Evolutionary conservation across 306 rosid species (phyloP).

Genomic region (Sicyos baderoa): DNA sequence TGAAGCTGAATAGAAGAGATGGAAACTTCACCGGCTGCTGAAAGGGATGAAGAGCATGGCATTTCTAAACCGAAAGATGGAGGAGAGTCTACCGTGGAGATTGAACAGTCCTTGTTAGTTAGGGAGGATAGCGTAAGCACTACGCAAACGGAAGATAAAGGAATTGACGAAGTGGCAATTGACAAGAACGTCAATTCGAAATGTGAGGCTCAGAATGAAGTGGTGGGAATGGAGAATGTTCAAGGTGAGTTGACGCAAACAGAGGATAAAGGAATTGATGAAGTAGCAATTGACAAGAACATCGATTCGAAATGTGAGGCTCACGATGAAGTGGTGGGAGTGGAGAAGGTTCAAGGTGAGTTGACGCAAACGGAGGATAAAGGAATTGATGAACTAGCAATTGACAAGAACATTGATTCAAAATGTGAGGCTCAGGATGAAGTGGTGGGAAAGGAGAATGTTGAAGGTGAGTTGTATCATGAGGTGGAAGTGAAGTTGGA

Average conservation of each 20-base stretch:
- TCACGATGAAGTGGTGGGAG: conserved; percentile 24
- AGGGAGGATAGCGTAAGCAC: not conserved
- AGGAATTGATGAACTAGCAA: conserved; percentile 22
- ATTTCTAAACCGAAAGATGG: conserved; percentile 24
- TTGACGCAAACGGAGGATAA: conserved; percentile 7
- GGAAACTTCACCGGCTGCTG: conserved; percentile 26
- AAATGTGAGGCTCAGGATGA: conserved; percentile 24
- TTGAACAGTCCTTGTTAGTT: conserved; percentile 5
- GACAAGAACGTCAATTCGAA: conserved; percentile 14
- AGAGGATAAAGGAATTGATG: conserved; percentile 20
- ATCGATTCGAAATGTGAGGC: conserved; percentile 19
- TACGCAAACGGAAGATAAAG: not conserved
- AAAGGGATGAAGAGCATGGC: conserved; percentile 30
- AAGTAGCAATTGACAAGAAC: conserved; percentile 7
- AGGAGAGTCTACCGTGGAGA: conserved; percentile 28
- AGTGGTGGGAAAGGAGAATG: conserved; percentile 14
- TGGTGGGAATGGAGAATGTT: conserved; percentile 14
- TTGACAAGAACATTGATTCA: conserved; percentile 14
- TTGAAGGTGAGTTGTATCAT: conserved; percentile 20
- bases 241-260: conserved; percentile 19
- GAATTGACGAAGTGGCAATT: conserved; percentile 20
- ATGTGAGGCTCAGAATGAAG: conserved; percentile 24
- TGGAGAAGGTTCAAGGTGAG: conserved; percentile 17
- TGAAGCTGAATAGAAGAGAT: conserved; percentile 18
- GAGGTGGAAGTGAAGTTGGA: conserved; percentile 22